Evolutionary conservation across 2,329 filamentous ascomycete genomes (phyloP).

Genomic region (Furcasterigmium sp.): DNA sequence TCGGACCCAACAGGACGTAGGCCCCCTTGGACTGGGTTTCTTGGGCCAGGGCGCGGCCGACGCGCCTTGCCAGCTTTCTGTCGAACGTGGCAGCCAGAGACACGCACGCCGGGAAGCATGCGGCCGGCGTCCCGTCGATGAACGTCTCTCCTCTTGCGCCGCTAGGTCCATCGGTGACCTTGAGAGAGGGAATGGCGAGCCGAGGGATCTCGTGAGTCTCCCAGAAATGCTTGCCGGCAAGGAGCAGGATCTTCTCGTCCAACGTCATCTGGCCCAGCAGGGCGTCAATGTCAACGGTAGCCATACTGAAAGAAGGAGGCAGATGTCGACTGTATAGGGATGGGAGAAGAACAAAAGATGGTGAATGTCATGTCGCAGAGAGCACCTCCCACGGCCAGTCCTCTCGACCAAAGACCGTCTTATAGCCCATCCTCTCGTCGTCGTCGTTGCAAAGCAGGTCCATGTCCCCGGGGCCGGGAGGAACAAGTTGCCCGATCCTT

Average conservation of each 20-base stretch:
- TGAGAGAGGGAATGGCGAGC: conserved; percentile 1
- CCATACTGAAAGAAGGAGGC: neutral
- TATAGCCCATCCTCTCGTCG: neutral
- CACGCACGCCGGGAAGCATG: conserved; percentile 4
- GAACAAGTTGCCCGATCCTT: neutral
- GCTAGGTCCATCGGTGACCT: conserved; percentile 4
- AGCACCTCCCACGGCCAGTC: no score
- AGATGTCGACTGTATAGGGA: neutral
- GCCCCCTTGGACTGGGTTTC: conserved; percentile 1
- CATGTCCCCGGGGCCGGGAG: no score
- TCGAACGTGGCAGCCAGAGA: conserved; percentile 20
- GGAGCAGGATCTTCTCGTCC: conserved; percentile 13
- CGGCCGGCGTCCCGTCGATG: conserved; percentile 3
- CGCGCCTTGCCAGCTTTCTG: conserved; percentile 14
- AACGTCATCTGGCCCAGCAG: conserved; percentile 9
- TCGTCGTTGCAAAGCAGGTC: no score
- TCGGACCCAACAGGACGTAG: conserved; percentile 28
- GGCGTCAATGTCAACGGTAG: conserved; percentile 7
- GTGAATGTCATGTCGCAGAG: no score
- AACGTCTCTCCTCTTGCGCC: conserved; percentile 4
- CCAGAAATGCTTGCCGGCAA: conserved; percentile 10
- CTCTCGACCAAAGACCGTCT: neutral
- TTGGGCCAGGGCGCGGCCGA: conserved; percentile 11
- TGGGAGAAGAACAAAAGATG: no score
- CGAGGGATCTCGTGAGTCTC: conserved; percentile 4